A percentile compares a stretch with the other conserved stretches of the same genome.
phyloP scores from a whole-genome alignment of 306 rosid genomes.

The Medicago ruthenica region DNA sequence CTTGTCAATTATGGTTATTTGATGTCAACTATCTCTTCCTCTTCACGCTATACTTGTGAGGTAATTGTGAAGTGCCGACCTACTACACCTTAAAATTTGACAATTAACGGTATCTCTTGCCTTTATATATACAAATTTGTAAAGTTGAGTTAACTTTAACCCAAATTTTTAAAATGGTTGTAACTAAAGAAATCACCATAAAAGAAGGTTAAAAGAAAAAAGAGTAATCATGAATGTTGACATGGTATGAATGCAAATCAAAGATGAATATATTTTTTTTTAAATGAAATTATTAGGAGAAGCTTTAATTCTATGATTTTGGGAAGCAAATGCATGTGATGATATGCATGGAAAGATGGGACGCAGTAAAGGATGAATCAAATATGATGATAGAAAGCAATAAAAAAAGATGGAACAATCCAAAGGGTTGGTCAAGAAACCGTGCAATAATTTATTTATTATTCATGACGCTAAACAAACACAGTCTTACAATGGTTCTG shows the following conservation, averaged over 20 bases:
- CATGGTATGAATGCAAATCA: conserved; percentile 18
- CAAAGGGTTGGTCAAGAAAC: conserved; percentile 65
- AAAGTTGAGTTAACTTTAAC: no score
- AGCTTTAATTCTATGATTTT: conserved; percentile 33
- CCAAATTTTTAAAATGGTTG: not conserved
- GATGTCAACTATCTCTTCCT: no score
- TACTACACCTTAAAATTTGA: no score
- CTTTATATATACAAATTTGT: no score
- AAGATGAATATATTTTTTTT: not conserved
- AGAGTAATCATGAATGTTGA: not conserved
- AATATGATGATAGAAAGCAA: conserved; percentile 45
- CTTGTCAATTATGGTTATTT: no score
- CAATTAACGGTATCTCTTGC: no score
- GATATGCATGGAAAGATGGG: conserved; percentile 77
- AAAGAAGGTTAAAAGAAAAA: not conserved
- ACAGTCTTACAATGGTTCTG: conserved; percentile 52
- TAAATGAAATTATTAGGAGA: not conserved
- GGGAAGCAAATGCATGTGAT: conserved; percentile 71
- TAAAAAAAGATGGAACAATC: conserved; percentile 50
- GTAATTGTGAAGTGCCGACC: no score
- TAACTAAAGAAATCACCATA: not conserved
- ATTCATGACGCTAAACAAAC: conserved; percentile 66
- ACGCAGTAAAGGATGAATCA: conserved; percentile 52
- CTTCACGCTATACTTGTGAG: no score
- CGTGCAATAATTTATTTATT: conserved; percentile 66